Percentiles rank a stretch among this genome's conserved stretches.
These are phyloP conservation scores for Phialocephala sp. DNA, from an alignment of 2,329 filamentous ascomycete genomes.

Conservation along the genomic window DNA sequence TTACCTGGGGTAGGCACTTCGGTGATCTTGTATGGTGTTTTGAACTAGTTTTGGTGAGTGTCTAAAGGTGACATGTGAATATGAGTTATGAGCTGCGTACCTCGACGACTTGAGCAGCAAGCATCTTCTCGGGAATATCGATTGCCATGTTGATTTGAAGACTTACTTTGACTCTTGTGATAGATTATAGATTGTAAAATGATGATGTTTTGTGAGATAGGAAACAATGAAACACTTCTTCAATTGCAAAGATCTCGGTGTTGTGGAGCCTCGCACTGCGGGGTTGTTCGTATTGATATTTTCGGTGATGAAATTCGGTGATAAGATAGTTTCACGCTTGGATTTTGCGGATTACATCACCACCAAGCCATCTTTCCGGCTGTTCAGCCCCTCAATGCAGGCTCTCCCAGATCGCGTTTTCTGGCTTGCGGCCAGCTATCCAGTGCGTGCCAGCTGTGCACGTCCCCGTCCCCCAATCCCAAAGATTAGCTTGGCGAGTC, in stretches of 20 bases:
- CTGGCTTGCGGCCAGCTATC: too few relatives aligned
- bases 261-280: background rate
- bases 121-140: conserved; percentile 51
- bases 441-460: too few relatives aligned
- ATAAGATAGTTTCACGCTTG: too few relatives aligned
- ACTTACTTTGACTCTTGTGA: background rate
- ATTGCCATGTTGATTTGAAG: conserved; percentile 18
- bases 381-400: background rate
- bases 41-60: conserved; percentile 45
- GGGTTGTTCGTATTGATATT: background rate
- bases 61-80: conserved; percentile 1
- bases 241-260: background rate
- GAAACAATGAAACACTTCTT: background rate
- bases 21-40: conserved; percentile 60
- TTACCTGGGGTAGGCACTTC: conserved; percentile 52
- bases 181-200: too few relatives aligned
- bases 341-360: background rate
- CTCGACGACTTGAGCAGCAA: conserved; percentile 54
- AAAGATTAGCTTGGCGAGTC: too few relatives aligned
- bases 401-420: background rate
- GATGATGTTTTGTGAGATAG: background rate
- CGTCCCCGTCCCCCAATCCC: background rate
- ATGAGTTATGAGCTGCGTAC: conserved; percentile 34
- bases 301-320: background rate
- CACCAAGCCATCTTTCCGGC: background rate